phyloP scores from a whole-genome alignment of 371 early-diverging fungal species.

The Haplosporangium sp. region DNA sequence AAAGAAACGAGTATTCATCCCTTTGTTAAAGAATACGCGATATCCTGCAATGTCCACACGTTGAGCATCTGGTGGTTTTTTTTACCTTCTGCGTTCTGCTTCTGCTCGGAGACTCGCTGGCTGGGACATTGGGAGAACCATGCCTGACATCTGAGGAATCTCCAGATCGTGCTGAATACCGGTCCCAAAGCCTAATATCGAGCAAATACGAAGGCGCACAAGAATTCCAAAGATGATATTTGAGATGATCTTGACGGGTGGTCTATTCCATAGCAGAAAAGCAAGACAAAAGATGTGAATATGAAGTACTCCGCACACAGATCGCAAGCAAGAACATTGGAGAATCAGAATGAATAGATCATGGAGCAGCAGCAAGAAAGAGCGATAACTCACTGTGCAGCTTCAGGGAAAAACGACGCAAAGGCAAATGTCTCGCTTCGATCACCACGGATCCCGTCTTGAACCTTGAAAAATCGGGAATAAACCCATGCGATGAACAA shows the following conservation, averaged over 20 bases:
- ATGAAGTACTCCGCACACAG: too few relatives aligned
- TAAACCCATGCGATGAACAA: constrained; percentile 82
- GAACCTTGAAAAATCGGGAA: constrained; percentile 80
- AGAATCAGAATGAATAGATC: neutral
- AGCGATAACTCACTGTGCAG: constrained; percentile 66
- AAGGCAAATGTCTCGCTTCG: constrained; percentile 86
- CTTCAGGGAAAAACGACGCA: constrained; percentile 84
- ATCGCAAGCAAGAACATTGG: too few relatives aligned
- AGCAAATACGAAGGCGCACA: constrained; percentile 61
- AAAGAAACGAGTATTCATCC: neutral
- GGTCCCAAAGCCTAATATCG: constrained; percentile 54
- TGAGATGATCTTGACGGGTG: constrained; percentile 61
- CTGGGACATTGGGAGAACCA: constrained; percentile 50
- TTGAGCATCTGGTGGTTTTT: neutral
- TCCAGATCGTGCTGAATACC: constrained; percentile 59
- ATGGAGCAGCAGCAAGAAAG: too few relatives aligned
- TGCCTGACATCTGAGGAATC: constrained; percentile 48
- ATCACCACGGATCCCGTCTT: constrained; percentile 85
- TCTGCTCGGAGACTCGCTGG: constrained; percentile 70
- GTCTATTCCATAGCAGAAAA: constrained; percentile 43
- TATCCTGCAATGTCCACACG: neutral
- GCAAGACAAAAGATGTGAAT: neutral
- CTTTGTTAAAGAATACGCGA: neutral
- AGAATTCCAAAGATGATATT: constrained; percentile 63
- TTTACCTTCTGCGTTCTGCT: constrained; percentile 70